phyloP scores from a whole-genome alignment of 139 green algal species.

The Picochlorum costavermella region DNA sequence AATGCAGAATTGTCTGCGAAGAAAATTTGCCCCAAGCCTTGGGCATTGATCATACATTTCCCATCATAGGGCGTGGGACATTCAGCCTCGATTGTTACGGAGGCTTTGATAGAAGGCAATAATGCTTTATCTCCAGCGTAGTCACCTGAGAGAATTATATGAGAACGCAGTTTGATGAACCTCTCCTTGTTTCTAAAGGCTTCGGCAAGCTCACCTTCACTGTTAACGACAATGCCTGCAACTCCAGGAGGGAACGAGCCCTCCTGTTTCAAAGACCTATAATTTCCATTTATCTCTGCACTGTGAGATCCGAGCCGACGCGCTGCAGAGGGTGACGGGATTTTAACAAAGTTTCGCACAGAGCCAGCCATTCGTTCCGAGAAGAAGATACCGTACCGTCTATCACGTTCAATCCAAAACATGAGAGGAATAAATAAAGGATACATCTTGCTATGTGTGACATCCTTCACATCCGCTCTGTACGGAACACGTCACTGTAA shows the following conservation, averaged over 20 bases:
- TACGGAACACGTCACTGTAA: too few relatives aligned
- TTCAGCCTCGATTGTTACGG: conserved; percentile 17
- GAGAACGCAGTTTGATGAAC: conserved; percentile 13
- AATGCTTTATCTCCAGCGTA: conserved; percentile 15
- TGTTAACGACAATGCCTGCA: conserved; percentile 9
- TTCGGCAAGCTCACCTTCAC: conserved; percentile 14
- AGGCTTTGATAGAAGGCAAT: conserved; percentile 21
- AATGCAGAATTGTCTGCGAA: conserved; percentile 27
- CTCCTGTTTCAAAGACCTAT: not conserved
- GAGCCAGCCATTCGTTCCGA: too few relatives aligned
- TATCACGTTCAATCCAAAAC: too few relatives aligned
- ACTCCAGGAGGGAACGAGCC: not conserved
- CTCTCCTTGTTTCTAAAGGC: conserved; percentile 18
- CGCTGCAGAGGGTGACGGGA: too few relatives aligned
- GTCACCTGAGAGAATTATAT: conserved; percentile 15
- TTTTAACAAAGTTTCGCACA: too few relatives aligned
- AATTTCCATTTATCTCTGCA: not conserved
- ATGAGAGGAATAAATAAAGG: too few relatives aligned
- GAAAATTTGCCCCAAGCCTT: conserved; percentile 13
- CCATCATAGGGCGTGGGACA: conserved; percentile 22
- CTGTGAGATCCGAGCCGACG: too few relatives aligned
- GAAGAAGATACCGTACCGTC: too few relatives aligned
- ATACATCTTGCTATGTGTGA: too few relatives aligned
- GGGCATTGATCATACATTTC: conserved; percentile 21
- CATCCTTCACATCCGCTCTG: too few relatives aligned